phyloP scores from a whole-genome alignment of 2,329 filamentous ascomycete genomes.

The Leptographium flavum region DNA sequence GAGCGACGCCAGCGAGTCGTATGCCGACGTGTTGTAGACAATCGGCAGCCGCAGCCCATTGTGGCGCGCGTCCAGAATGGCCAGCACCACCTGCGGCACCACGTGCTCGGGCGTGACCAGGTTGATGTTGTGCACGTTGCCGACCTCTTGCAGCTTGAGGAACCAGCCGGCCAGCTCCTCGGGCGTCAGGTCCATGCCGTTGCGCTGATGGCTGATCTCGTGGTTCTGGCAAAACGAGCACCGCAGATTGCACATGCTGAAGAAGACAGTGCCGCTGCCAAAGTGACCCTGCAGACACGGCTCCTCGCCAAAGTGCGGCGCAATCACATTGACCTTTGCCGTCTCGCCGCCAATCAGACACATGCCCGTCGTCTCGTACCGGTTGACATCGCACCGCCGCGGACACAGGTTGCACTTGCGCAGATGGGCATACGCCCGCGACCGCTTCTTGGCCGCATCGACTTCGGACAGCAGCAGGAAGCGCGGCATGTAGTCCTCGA shows the following conservation, averaged over 20 bases:
- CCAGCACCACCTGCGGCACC: conserved; percentile 66
- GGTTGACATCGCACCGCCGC: conserved; percentile 61
- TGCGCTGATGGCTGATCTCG: conserved; percentile 70
- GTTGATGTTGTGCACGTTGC: conserved; percentile 82
- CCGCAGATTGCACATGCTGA: conserved; percentile 52
- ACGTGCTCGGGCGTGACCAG: conserved; percentile 78
- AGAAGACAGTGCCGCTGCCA: conserved; percentile 70
- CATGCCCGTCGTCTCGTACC: conserved; percentile 64
- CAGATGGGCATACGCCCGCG: conserved; percentile 59
- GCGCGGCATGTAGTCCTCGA: conserved; percentile 60
- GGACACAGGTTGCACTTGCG: conserved; percentile 72
- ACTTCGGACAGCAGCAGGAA: conserved; percentile 54
- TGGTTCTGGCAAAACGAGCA: conserved; percentile 74
- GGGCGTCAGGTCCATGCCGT: conserved; percentile 64
- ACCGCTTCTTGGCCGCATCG: conserved; percentile 60
- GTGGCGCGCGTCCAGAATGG: conserved; percentile 58
- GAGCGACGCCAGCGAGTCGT: conserved; percentile 60
- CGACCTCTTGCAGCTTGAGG: conserved; percentile 65
- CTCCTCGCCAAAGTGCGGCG: conserved; percentile 76
- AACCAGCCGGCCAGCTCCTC: conserved; percentile 70
- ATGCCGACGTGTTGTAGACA: conserved; percentile 75
- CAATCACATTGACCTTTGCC: conserved; percentile 71
- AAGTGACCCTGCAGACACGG: conserved; percentile 73
- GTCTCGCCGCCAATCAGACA: conserved; percentile 61
- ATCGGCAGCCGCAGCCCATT: conserved; percentile 58